A percentile compares a stretch with the other conserved stretches of the same genome.
Conservation (phyloP, 2,329 filamentous ascomycete genomes). For the Verticillium zaregamsianum region DNA sequence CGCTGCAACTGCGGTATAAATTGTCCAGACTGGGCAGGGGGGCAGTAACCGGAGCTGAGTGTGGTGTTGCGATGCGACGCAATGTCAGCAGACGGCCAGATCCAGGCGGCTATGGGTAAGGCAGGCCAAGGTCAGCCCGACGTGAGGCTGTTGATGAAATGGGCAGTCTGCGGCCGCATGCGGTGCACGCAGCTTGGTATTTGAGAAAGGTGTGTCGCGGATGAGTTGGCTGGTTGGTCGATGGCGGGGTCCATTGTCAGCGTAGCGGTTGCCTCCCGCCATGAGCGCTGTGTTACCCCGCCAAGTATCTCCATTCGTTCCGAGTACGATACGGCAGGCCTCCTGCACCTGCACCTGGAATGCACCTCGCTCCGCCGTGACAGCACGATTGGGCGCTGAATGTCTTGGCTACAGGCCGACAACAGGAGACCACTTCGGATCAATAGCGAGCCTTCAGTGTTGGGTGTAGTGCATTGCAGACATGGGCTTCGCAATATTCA, state of each 20-base stretch:
- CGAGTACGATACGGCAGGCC: background rate
- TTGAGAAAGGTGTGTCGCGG: background rate
- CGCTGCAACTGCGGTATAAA: background rate
- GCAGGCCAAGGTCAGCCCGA: background rate
- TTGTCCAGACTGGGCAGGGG: background rate
- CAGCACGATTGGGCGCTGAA: background rate
- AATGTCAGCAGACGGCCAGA: background rate
- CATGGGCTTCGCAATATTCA: too few species aligned
- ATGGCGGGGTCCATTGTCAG: background rate
- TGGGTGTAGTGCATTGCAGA: too few species aligned
- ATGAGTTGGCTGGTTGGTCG: background rate
- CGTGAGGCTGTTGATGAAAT: background rate
- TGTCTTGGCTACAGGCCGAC: background rate
- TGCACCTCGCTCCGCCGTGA: background rate
- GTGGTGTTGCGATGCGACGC: background rate
- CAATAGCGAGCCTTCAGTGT: too few species aligned
- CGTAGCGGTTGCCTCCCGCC: background rate
- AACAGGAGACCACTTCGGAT: background rate
- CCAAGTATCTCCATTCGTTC: background rate
- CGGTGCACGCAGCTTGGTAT: background rate
- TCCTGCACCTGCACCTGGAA: too few species aligned
- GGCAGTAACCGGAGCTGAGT: background rate
- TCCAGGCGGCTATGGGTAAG: background rate
- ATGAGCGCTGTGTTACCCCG: background rate
- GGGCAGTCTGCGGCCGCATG: background rate